Percentiles rank a stretch among this genome's conserved stretches.
phyloP scores from a whole-genome alignment of 495 filamentous ascomycete genomes.

The Neurospora pannonica region DNA sequence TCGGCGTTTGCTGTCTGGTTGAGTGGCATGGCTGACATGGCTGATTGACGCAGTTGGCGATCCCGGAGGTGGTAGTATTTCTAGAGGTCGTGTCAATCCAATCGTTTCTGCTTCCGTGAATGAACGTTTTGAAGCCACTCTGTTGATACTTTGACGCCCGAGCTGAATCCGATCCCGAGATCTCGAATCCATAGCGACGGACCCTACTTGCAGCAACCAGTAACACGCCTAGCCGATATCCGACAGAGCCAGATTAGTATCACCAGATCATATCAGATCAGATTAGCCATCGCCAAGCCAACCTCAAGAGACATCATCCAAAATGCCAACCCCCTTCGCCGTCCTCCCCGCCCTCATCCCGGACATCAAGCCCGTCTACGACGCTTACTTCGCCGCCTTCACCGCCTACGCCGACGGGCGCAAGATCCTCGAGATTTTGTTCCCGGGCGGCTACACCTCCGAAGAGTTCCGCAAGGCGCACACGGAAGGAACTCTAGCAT shows the following conservation, averaged over 20 bases:
- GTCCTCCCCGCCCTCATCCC: slow-evolving; percentile 33
- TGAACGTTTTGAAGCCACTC: background rate
- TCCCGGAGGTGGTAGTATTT: background rate
- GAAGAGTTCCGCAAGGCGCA: slow-evolving; percentile 26
- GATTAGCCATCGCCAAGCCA: background rate
- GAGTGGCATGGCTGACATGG: background rate
- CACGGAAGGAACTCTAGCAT: slow-evolving; percentile 20
- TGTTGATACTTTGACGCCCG: background rate
- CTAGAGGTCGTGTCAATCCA: no score
- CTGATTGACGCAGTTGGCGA: background rate
- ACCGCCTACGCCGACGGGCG: slow-evolving; percentile 11
- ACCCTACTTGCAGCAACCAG: background rate
- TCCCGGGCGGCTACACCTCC: slow-evolving; percentile 19
- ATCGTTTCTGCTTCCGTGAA: no score
- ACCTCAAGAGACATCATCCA: background rate
- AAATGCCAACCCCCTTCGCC: slow-evolving; percentile 21
- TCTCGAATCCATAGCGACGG: background rate
- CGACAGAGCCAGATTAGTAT: background rate
- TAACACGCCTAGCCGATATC: background rate
- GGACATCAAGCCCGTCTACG: slow-evolving; percentile 30
- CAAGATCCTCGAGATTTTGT: slow-evolving; percentile 25
- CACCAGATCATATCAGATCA: background rate
- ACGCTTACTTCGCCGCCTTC: slow-evolving; percentile 34
- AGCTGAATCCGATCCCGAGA: background rate
- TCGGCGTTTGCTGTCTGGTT: background rate